Evolutionary conservation across 2,329 filamentous ascomycete genomes (phyloP).

Genomic region (Fusarium chaquense): DNA sequence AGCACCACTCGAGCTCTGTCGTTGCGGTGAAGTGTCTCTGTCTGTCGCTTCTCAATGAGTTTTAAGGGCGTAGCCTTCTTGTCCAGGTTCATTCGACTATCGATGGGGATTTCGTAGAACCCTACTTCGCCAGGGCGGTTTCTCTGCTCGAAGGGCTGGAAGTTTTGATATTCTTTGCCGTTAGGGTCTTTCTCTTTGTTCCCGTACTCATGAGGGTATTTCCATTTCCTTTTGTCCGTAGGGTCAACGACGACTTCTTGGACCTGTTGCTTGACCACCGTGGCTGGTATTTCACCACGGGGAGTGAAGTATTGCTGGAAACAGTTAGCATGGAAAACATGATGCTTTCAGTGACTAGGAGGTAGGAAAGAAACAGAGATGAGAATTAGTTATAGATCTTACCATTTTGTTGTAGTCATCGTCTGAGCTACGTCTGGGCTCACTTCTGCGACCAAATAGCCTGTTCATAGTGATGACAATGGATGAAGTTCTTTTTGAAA

Average conservation of each 20-base stretch:
- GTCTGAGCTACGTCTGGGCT: conserved; percentile 19
- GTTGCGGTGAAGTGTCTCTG: neutral
- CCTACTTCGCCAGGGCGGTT: neutral
- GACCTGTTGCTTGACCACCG: neutral
- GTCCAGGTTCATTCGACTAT: neutral
- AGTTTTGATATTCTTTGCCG: too few relatives aligned
- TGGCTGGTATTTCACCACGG: neutral
- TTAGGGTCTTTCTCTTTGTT: neutral
- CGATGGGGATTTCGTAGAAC: neutral
- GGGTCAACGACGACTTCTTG: neutral
- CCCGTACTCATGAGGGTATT: neutral
- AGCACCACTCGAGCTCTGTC: neutral
- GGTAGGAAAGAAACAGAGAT: too few relatives aligned
- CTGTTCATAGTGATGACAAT: neutral
- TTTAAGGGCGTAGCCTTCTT: neutral
- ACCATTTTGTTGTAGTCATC: conserved; percentile 16
- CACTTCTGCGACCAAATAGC: neutral
- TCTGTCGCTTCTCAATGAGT: neutral
- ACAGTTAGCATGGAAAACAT: too few relatives aligned
- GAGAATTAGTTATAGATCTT: neutral
- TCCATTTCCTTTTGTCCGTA: too few relatives aligned
- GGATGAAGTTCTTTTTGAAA: too few relatives aligned
- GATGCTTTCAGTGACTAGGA: too few relatives aligned
- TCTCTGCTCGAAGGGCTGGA: neutral
- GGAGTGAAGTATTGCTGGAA: conserved; percentile 18